phyloP scores from a whole-genome alignment of 345 rosid genomes.

The Psidium friedrichsthalianum region DNA sequence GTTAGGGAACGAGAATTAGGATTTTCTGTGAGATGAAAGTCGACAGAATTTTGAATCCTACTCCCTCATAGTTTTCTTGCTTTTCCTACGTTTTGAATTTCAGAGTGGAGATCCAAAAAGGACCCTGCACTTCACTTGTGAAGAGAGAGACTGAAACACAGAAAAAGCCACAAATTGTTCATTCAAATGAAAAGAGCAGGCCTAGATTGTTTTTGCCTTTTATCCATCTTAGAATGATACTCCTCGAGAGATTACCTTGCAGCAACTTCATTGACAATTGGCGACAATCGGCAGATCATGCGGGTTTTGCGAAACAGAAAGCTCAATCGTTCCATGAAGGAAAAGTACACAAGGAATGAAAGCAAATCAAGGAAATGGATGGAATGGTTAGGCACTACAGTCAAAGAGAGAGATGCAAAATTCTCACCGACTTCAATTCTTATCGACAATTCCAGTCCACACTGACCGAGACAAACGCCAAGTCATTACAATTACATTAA shows the following conservation, averaged over 20 bases:
- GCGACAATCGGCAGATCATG: background rate
- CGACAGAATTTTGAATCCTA: background rate
- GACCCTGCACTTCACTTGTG: background rate
- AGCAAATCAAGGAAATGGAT: background rate
- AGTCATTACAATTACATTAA: background rate
- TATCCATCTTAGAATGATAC: background rate
- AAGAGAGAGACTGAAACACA: background rate
- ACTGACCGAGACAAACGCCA: background rate
- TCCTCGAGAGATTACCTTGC: background rate
- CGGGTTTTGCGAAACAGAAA: background rate
- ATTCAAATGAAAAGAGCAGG: background rate
- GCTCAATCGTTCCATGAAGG: background rate
- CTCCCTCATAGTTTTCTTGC: background rate
- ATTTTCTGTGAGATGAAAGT: background rate
- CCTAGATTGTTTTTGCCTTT: background rate
- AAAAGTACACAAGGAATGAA: background rate
- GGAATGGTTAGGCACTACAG: background rate
- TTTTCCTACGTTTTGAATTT: background rate
- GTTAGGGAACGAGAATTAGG: background rate
- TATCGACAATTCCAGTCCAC: background rate
- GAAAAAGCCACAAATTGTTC: background rate
- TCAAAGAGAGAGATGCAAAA: background rate
- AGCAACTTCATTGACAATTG: background rate
- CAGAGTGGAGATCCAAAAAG: background rate
- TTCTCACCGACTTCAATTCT: background rate